phyloP scores from a whole-genome alignment of 495 filamentous ascomycete genomes.

The Penicillium longicatenatum region DNA sequence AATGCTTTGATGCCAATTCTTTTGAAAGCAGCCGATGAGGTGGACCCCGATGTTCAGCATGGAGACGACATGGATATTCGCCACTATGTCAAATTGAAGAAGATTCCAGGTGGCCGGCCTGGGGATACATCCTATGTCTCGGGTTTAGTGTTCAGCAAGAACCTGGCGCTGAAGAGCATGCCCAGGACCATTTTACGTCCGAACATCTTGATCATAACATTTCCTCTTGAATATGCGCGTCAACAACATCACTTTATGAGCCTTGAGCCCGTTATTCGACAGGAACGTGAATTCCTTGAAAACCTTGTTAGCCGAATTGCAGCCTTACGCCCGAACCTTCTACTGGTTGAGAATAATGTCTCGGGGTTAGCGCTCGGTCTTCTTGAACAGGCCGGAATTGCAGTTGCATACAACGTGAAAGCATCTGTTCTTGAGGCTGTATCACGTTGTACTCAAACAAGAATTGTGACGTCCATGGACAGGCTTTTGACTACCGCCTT shows the following conservation, averaged over 20 bases:
- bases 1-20: slow-evolving; percentile 89
- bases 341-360: slow-evolving; percentile 88
- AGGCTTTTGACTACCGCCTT: slow-evolving; percentile 84
- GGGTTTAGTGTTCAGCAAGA: slow-evolving; percentile 95
- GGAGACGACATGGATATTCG: slow-evolving; percentile 97
- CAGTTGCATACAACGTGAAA: slow-evolving; percentile 95
- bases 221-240: slow-evolving; percentile 93
- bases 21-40: slow-evolving; percentile 88
- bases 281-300: slow-evolving; percentile 91
- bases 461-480: slow-evolving; percentile 92
- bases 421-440: slow-evolving; percentile 93
- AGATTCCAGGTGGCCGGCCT: slow-evolving; percentile 85
- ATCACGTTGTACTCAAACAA: slow-evolving; percentile 83
- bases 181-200: slow-evolving; percentile 80
- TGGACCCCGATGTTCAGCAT: slow-evolving; percentile 84
- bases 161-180: slow-evolving; percentile 95
- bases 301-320: slow-evolving; percentile 93
- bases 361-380: slow-evolving; percentile 88
- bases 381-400: slow-evolving; percentile 82
- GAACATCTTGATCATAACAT: slow-evolving; percentile 88
- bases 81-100: slow-evolving; percentile 98
- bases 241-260: slow-evolving; percentile 99
- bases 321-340: slow-evolving; percentile 76
- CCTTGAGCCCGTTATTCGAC: slow-evolving; percentile 91
- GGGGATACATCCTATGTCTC: slow-evolving; percentile 93